phyloP scores from a whole-genome alignment of 2,329 filamentous ascomycete genomes.

The Penicillium sp. region DNA sequence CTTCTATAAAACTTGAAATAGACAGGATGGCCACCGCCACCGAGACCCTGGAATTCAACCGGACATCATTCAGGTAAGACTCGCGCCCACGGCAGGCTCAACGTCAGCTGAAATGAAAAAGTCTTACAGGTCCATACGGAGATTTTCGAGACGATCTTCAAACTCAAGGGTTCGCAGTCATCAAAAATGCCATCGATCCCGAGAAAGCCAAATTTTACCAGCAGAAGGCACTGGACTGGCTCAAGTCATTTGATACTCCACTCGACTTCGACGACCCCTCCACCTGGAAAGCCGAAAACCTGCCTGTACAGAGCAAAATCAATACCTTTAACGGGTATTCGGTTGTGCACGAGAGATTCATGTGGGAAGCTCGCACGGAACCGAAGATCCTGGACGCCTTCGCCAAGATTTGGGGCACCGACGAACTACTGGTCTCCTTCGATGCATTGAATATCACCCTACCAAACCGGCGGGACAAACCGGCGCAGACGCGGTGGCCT shows the following conservation, averaged over 20 bases:
- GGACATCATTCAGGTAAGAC: not conserved
- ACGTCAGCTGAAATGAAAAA: not conserved
- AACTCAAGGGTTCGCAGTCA: conserved; percentile 15
- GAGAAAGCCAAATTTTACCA: conserved; percentile 19
- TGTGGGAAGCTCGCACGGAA: conserved; percentile 23
- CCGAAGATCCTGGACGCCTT: conserved; percentile 19
- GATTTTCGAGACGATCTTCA: conserved; percentile 22
- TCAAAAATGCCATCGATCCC: conserved; percentile 17
- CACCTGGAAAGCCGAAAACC: conserved; percentile 16
- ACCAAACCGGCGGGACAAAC: conserved; percentile 17
- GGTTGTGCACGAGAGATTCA: conserved; percentile 21
- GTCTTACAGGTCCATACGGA: conserved; percentile 9
- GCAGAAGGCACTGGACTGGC: conserved; percentile 20
- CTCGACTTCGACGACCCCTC: conserved; percentile 17
- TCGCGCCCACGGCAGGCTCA: no score
- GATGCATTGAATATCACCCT: conserved; percentile 22
- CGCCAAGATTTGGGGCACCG: conserved; percentile 20
- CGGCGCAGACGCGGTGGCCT: conserved; percentile 22
- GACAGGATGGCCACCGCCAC: not conserved
- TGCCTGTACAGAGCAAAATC: conserved; percentile 14
- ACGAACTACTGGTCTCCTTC: conserved; percentile 21
- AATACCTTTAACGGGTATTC: conserved; percentile 19
- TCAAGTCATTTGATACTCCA: conserved; percentile 12
- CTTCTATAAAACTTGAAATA: not conserved
- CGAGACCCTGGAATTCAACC: not conserved